Conservation (phyloP, 495 filamentous ascomycete species). For the Evernia prunastri region DNA sequence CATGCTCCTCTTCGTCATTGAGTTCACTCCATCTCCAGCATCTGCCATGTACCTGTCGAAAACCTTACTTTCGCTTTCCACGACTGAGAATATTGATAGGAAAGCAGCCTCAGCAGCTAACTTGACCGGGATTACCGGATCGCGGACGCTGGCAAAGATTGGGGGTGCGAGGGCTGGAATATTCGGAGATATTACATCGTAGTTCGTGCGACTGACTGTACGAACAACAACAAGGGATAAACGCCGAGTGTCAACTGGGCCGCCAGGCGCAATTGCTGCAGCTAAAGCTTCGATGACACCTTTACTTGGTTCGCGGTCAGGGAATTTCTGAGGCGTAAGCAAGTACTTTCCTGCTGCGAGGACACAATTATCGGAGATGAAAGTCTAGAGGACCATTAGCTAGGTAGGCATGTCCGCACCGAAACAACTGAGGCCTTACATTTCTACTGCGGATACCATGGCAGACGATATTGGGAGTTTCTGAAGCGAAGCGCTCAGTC, state of each 20-base stretch:
- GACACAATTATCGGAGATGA: constrained; percentile 81
- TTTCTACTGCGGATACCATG: constrained; percentile 72
- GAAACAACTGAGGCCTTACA: constrained; percentile 39
- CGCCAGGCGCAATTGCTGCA: constrained; percentile 65
- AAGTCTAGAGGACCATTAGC: constrained; percentile 46
- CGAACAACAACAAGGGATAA: constrained; percentile 84
- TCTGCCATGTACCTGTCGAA: constrained; percentile 86
- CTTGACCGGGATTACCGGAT: constrained; percentile 93
- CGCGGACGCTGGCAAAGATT: constrained; percentile 84
- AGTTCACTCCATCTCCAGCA: constrained; percentile 51
- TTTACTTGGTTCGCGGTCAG: constrained; percentile 57
- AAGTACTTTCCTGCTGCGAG: constrained; percentile 95
- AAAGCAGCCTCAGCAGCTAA: constrained; percentile 92
- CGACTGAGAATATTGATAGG: constrained; percentile 86
- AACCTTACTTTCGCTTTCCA: constrained; percentile 73
- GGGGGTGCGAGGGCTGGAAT: constrained; percentile 69
- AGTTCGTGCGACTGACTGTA: constrained; percentile 68
- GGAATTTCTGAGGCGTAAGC: constrained; percentile 48
- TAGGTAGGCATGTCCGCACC: background rate
- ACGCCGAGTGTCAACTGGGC: constrained; percentile 73
- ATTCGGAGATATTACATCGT: constrained; percentile 72
- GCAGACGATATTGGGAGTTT: constrained; percentile 67
- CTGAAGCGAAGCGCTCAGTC: constrained; percentile 57
- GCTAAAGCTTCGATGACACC: constrained; percentile 71
- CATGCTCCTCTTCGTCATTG: constrained; percentile 80